A percentile compares a stretch with the other conserved stretches of the same genome.
Conservation (phyloP, 805 yeast species). For the Cyberlindnera mycetangii region DNA sequence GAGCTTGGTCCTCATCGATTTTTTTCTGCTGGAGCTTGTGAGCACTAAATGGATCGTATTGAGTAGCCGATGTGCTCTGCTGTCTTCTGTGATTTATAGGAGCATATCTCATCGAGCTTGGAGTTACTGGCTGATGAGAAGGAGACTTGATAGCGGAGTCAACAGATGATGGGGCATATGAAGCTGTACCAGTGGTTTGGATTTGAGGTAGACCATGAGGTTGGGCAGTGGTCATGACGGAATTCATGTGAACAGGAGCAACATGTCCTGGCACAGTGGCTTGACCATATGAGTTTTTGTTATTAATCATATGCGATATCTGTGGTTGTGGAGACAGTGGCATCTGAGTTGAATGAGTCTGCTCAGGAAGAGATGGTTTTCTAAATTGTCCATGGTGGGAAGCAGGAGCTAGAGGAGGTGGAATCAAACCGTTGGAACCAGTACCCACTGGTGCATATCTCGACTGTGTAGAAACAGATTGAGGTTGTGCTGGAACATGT, state of each 20-base stretch:
- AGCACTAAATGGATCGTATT: conserved; percentile 28
- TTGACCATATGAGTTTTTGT: conserved; percentile 8
- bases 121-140: conserved; percentile 12
- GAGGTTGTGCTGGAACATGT: background rate
- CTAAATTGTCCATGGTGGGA: conserved; percentile 1
- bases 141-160: conserved; percentile 19
- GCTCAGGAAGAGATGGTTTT: background rate
- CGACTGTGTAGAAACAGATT: background rate
- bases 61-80: conserved; percentile 28
- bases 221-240: conserved; percentile 8
- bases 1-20: conserved; percentile 6
- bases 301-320: conserved; percentile 7
- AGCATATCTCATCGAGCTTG: conserved; percentile 36
- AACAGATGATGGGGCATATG: conserved; percentile 10
- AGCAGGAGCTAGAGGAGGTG: background rate
- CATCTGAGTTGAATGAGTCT: background rate
- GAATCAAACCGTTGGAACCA: background rate
- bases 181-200: conserved; percentile 1
- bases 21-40: conserved; percentile 15
- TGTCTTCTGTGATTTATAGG: conserved; percentile 34
- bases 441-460: conserved; percentile 8
- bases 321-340: conserved; percentile 8
- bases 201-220: conserved; percentile 2
- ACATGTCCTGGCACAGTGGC: background rate
- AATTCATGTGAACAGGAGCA: conserved; percentile 1